Evolutionary conservation across 2,329 filamentous ascomycete species (phyloP).

Genomic region (Juglanconis sp.): DNA sequence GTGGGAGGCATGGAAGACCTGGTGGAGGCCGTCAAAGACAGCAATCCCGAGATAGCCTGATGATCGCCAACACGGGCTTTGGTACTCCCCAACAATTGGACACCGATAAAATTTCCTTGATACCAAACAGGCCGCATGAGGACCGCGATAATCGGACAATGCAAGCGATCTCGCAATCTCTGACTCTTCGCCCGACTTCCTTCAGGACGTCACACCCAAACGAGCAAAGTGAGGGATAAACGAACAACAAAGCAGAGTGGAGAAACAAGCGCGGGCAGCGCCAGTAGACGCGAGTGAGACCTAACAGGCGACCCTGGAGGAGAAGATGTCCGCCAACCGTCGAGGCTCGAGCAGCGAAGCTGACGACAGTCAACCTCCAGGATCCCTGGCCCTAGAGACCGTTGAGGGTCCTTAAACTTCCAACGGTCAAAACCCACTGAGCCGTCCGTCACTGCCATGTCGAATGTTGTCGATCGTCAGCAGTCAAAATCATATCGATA

Average conservation of each 20-base stretch:
- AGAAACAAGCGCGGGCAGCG: not conserved
- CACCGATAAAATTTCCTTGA: not conserved
- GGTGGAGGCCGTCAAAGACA: slow-evolving; percentile 51
- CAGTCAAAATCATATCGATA: not conserved
- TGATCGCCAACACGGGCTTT: not conserved
- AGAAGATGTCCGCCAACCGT: not conserved
- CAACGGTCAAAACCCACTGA: not conserved
- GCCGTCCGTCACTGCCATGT: not conserved
- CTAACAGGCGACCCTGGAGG: not conserved
- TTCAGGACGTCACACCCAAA: not conserved
- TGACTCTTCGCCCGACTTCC: not conserved
- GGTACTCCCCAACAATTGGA: not conserved
- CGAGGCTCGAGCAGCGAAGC: not conserved
- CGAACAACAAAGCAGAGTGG: not conserved
- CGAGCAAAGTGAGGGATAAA: not conserved
- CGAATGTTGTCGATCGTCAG: not conserved
- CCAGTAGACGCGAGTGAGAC: not conserved
- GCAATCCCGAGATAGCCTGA: slow-evolving; percentile 38
- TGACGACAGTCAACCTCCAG: not conserved
- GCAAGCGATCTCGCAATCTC: not conserved
- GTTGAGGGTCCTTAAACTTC: not conserved
- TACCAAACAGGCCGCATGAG: not conserved
- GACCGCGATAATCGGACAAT: not conserved
- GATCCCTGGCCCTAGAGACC: not conserved
- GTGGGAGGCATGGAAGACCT: slow-evolving; percentile 60